phyloP scores from a whole-genome alignment of 108 stramenopile genomes.

The Nannochloropsis oceanica region DNA sequence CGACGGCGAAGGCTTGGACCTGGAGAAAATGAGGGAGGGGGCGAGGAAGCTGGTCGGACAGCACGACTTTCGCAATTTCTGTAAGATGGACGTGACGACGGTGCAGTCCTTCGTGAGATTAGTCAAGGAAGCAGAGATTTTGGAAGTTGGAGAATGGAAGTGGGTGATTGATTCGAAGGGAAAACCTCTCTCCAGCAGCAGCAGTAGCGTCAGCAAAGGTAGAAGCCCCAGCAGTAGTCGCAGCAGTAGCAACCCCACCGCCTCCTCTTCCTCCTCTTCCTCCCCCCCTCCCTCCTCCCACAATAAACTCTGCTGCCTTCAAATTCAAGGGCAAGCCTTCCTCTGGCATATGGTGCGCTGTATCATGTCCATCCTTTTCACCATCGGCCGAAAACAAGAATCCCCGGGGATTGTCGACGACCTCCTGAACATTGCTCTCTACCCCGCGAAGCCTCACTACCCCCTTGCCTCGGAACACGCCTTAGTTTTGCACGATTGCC shows the following conservation, averaged over 20 bases:
- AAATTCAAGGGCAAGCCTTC: conserved; percentile 76
- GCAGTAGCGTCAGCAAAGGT: too few species aligned
- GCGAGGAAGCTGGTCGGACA: conserved; percentile 57
- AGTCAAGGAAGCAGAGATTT: background rate
- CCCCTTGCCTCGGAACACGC: conserved; percentile 61
- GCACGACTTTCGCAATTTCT: conserved; percentile 96
- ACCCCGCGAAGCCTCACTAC: conserved; percentile 76
- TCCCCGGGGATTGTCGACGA: conserved; percentile 49
- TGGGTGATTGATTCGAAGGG: background rate
- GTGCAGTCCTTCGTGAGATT: conserved; percentile 10
- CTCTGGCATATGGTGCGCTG: conserved; percentile 95
- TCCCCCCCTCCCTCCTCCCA: background rate
- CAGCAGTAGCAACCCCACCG: background rate
- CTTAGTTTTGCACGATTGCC: conserved; percentile 70
- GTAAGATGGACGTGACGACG: conserved; percentile 74
- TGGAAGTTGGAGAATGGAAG: background rate
- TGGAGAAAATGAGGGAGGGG: conserved; percentile 50
- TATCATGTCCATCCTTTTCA: conserved; percentile 66
- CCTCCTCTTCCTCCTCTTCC: background rate
- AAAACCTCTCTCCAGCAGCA: too few species aligned
- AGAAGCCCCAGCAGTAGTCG: too few species aligned
- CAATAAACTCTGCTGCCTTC: conserved; percentile 45
- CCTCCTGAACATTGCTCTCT: conserved; percentile 55
- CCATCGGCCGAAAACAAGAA: conserved; percentile 66
- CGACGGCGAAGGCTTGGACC: conserved; percentile 42